Conservation (phyloP, 2,329 filamentous ascomycete genomes). For the Tolypocladium guangdongense region DNA sequence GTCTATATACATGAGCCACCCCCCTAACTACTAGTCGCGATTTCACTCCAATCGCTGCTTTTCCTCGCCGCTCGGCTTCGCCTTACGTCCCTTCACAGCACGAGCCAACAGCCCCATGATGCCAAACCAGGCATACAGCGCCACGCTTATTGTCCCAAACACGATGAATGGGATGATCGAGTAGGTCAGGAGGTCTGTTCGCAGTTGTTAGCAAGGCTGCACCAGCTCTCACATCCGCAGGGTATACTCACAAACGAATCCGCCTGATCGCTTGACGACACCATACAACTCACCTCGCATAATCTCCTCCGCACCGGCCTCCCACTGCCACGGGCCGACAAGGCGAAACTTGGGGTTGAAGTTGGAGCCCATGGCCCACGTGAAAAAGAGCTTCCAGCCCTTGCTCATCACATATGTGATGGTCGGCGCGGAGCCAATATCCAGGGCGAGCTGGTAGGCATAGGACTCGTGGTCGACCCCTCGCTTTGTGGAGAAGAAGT, state of each 20-base stretch:
- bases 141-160: constrained; percentile 21
- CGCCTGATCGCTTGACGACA: constrained; percentile 25
- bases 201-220: constrained; percentile 4
- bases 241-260: constrained; percentile 22
- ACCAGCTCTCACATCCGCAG: not conserved
- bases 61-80: not conserved
- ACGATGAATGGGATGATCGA: constrained; percentile 23
- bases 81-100: not conserved
- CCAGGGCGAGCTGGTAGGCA: constrained; percentile 36
- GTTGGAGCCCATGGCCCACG: constrained; percentile 37
- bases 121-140: constrained; percentile 12
- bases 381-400: constrained; percentile 26
- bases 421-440: constrained; percentile 32
- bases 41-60: not conserved
- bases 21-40: not conserved
- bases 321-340: constrained; percentile 31
- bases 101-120: constrained; percentile 4
- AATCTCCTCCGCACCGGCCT: constrained; percentile 21
- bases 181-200: constrained; percentile 22
- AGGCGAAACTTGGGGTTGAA: constrained; percentile 39
- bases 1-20: not conserved
- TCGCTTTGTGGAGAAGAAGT: constrained; percentile 21
- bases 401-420: constrained; percentile 21
- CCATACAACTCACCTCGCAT: constrained; percentile 31
- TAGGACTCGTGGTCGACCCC: constrained; percentile 40